phyloP scores from a whole-genome alignment of 169 alveolate species.

The Plasmodium berghei region DNA sequence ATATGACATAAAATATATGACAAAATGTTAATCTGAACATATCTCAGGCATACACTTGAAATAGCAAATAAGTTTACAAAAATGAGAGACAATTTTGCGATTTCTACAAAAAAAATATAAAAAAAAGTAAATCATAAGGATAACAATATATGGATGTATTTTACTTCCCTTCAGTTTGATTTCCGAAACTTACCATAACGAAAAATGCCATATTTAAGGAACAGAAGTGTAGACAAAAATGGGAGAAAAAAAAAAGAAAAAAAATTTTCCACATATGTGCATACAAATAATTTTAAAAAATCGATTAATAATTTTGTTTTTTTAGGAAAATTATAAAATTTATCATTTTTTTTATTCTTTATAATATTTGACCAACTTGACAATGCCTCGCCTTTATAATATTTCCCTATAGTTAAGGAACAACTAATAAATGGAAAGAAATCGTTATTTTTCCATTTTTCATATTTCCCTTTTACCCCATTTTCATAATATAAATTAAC shows the following conservation, averaged over 20 bases:
- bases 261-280: conserved; percentile 6
- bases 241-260: conserved; percentile 31
- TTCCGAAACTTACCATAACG: conserved; percentile 4
- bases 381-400: conserved; percentile 11
- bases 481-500: background rate
- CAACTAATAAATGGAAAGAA: background rate
- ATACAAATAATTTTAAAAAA: background rate
- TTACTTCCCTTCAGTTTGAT: background rate
- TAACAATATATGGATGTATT: background rate
- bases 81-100: conserved; percentile 30
- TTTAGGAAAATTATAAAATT: background rate
- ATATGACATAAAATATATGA: conserved; percentile 11
- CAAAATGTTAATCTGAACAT: conserved; percentile 6
- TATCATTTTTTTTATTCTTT: background rate
- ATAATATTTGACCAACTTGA: background rate
- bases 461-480: background rate
- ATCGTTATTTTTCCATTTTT: background rate
- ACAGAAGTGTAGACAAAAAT: conserved; percentile 24
- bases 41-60: conserved; percentile 25
- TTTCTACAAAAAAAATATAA: conserved; percentile 7
- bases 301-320: background rate
- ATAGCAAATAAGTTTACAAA: conserved; percentile 36
- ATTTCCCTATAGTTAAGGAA: conserved; percentile 9
- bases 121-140: too few relatives aligned
- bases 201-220: background rate